Base-by-base conservation (phyloP, 2,329 filamentous ascomycete species). In the Colletotrichum musae region DNA sequence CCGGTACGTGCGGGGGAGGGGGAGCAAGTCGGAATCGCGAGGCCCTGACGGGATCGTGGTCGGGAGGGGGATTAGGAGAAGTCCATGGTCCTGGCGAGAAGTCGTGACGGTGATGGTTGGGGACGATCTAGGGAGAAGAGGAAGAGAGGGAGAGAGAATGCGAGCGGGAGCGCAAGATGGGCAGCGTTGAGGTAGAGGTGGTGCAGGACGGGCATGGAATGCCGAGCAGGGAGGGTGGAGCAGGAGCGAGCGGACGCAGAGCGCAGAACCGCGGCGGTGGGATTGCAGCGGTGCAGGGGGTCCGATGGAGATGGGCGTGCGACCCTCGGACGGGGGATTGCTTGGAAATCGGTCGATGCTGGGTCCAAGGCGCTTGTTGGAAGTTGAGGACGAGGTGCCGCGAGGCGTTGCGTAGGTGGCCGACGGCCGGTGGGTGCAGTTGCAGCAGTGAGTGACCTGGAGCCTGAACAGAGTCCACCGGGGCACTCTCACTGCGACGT, bases 281-380 rank as follows among this genome's bases (percentile, higher is more conserved):
- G n/a, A n/a, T n/a, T n/a, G n/a, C n/a, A n/a, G 56, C 21, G 68
- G 52, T 21, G n/a, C 54, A 52, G 52, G 58, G 52, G 58, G 59
- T 45, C 43, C 28, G 32, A 36, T 58, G 41, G 28, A 67, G 50
- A 54, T 52, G 24, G 62, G 50, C 43, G 52, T 51, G 56, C 50
- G 57, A 36, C 32, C 54, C 48, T 67, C 62, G 57, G 67, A 67
- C 56, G 63, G 63, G 67, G 62, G 61, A 21, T 21, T 70, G 67
- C 51, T 70, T 70, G 62, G 67, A 70, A 70, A 70, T 70, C 67
- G 67, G 57, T 52, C 67, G 62, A 70, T 61, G 57, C 51, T 67
- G 57, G 63, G 63, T 45, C 32, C 32, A 10, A 36, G 32, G 10
- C 32, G n/a, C n/a, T n/a, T n/a, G n/a, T n/a, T n/a, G n/a, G n/a